Conservation (phyloP, 768 basidiomycete genomes). For the Scleroderma citrinum region DNA sequence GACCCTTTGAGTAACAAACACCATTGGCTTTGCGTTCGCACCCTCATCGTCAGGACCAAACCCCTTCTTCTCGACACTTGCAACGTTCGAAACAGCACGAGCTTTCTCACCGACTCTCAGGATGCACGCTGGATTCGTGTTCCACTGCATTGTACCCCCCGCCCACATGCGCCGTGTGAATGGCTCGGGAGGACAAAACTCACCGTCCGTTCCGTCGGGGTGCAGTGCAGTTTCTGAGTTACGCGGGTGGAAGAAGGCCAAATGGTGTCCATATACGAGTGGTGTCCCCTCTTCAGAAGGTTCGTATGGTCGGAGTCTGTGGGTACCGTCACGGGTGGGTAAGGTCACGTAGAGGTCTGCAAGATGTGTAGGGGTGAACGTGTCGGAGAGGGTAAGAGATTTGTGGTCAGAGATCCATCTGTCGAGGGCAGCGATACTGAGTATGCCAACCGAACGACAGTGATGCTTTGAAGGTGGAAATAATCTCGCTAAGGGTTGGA, state of each 20-base stretch:
- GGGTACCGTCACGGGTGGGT: constrained; percentile 62
- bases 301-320: constrained; percentile 31
- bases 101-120: constrained; percentile 52
- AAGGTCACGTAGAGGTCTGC: constrained; percentile 47
- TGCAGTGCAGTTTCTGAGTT: constrained; percentile 52
- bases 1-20: constrained; percentile 68
- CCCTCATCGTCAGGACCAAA: constrained; percentile 35
- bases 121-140: constrained; percentile 29
- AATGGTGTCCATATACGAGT: constrained; percentile 60
- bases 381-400: constrained; percentile 41
- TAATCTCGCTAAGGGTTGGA: not conserved
- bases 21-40: constrained; percentile 51
- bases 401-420: constrained; percentile 50
- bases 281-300: constrained; percentile 37
- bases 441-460: constrained; percentile 9
- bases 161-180: constrained; percentile 84
- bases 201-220: constrained; percentile 66
- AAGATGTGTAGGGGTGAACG: constrained; percentile 50
- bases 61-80: constrained; percentile 55
- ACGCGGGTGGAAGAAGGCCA: constrained; percentile 69
- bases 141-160: constrained; percentile 63
- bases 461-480: not conserved
- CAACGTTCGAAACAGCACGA: constrained; percentile 42
- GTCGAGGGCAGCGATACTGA: constrained; percentile 33
- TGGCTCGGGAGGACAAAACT: constrained; percentile 66